phyloP scores from a whole-genome alignment of 2,329 filamentous ascomycete genomes.

The Colletotrichum salicis region DNA sequence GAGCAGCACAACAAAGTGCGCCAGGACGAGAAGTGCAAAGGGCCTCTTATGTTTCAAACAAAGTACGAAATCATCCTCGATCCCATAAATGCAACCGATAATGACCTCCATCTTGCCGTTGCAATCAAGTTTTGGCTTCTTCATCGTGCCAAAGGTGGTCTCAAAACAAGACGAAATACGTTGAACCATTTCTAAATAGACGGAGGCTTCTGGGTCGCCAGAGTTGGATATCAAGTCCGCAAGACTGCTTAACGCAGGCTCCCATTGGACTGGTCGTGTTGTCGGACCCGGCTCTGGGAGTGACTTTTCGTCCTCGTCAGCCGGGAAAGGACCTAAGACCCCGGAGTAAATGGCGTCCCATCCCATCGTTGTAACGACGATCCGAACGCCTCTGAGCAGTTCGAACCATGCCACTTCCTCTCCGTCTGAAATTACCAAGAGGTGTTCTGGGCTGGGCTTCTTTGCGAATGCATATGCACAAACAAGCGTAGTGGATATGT shows the following conservation, averaged over 20 bases:
- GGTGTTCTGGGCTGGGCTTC: constrained; percentile 31
- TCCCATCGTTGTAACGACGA: constrained; percentile 36
- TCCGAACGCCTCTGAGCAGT: constrained; percentile 35
- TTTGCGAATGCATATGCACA: constrained; percentile 31
- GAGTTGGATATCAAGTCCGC: constrained; percentile 7
- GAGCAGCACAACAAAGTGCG: constrained; percentile 36
- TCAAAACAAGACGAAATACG: constrained; percentile 15
- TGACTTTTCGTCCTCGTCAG: not conserved
- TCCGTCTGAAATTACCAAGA: constrained; percentile 35
- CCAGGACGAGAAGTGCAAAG: constrained; percentile 35
- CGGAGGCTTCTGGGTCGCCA: not conserved
- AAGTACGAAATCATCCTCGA: constrained; percentile 27
- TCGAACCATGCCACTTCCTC: constrained; percentile 37
- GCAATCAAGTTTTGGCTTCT: constrained; percentile 5
- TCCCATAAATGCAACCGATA: constrained; percentile 33
- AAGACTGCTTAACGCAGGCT: constrained; percentile 25
- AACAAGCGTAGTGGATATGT: constrained; percentile 25
- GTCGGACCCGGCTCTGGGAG: not conserved
- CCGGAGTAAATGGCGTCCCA: constrained; percentile 34
- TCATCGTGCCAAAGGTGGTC: constrained; percentile 24
- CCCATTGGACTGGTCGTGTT: constrained; percentile 30
- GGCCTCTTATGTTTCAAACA: constrained; percentile 26
- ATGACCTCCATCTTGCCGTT: constrained; percentile 31
- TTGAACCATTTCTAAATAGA: constrained; percentile 2
- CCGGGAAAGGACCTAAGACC: constrained; percentile 5